phyloP scores from a whole-genome alignment of 2,329 filamentous ascomycete species.

The Cordyceps sp. region DNA sequence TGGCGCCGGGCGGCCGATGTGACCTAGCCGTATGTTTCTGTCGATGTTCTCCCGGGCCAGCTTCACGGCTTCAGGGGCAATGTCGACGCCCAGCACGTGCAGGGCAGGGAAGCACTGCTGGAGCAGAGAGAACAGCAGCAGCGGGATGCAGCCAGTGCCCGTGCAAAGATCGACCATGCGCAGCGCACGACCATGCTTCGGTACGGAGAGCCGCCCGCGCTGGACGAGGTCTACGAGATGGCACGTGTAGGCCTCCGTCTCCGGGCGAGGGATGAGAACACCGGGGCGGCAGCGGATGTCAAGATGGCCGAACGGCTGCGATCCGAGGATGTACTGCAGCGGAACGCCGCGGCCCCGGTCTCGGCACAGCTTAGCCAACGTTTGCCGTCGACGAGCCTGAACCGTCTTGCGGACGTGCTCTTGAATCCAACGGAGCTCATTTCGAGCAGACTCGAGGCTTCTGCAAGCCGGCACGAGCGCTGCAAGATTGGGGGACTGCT shows the following conservation, averaged over 20 bases:
- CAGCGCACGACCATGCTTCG: slow-evolving; percentile 19
- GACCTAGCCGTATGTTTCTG: slow-evolving; percentile 23
- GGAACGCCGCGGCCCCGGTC: slow-evolving; percentile 48
- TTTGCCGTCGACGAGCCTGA: slow-evolving; percentile 4
- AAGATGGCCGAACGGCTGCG: slow-evolving; percentile 72
- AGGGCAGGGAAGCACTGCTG: slow-evolving; percentile 22
- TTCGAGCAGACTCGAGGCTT: slow-evolving; percentile 42
- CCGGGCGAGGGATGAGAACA: slow-evolving; percentile 72
- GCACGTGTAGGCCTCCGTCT: slow-evolving; percentile 53
- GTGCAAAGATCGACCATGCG: slow-evolving; percentile 75
- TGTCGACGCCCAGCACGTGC: slow-evolving; percentile 53
- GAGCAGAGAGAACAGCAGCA: slow-evolving; percentile 54
- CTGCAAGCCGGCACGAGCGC: slow-evolving; percentile 47
- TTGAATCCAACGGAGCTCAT: slow-evolving; percentile 59
- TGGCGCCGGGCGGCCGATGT: slow-evolving; percentile 6
- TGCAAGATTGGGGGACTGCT: slow-evolving; percentile 37
- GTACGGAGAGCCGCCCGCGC: slow-evolving; percentile 4
- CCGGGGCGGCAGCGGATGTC: slow-evolving; percentile 61
- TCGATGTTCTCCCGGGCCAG: slow-evolving; percentile 49
- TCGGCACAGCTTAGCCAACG: slow-evolving; percentile 25
- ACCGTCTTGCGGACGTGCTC: slow-evolving; percentile 31
- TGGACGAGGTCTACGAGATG: slow-evolving; percentile 33
- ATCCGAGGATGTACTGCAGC: slow-evolving; percentile 77
- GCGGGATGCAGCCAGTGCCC: slow-evolving; percentile 77
- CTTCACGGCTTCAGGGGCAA: slow-evolving; percentile 46